Conservation (phyloP, 805 yeast genomes). For the Starmerella sp. region DNA sequence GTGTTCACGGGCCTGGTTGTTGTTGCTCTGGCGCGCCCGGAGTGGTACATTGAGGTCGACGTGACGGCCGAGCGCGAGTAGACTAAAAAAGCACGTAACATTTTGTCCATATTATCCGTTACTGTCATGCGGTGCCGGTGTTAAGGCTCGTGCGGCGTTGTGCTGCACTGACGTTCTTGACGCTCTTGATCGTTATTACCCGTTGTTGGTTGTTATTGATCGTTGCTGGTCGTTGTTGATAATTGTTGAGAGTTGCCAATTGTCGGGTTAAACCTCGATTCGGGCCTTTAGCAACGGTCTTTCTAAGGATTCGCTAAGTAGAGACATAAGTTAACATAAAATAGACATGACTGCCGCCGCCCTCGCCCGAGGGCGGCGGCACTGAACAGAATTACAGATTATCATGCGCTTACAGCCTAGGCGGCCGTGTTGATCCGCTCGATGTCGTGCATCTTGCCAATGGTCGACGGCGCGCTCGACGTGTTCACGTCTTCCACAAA, state of each 20-base stretch:
- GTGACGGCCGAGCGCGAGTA: slow-evolving; percentile 17
- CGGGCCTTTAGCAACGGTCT: too few relatives aligned
- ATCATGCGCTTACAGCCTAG: too few relatives aligned
- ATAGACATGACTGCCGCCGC: neutral
- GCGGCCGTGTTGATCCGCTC: neutral
- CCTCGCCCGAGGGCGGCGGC: too few relatives aligned
- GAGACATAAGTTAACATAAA: neutral
- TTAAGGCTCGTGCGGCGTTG: too few relatives aligned
- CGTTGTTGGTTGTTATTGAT: too few relatives aligned
- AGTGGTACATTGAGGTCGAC: slow-evolving; percentile 21
- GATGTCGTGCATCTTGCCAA: neutral
- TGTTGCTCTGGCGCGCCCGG: slow-evolving; percentile 20
- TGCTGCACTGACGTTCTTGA: too few relatives aligned
- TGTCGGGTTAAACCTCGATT: too few relatives aligned
- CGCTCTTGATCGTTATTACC: neutral
- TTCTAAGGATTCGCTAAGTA: neutral
- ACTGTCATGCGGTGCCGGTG: too few relatives aligned
- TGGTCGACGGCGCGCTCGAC: neutral
- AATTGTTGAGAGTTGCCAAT: too few relatives aligned
- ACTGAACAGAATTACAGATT: too few relatives aligned
- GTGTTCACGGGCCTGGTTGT: slow-evolving; percentile 20
- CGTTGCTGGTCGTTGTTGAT: too few relatives aligned
- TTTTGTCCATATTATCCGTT: too few relatives aligned
- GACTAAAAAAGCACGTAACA: neutral
- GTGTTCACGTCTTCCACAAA: slow-evolving; percentile 8